Evolutionary conservation across 352 stramenopile genomes (phyloP).

Genomic region (Aphanomyces invadans): DNA sequence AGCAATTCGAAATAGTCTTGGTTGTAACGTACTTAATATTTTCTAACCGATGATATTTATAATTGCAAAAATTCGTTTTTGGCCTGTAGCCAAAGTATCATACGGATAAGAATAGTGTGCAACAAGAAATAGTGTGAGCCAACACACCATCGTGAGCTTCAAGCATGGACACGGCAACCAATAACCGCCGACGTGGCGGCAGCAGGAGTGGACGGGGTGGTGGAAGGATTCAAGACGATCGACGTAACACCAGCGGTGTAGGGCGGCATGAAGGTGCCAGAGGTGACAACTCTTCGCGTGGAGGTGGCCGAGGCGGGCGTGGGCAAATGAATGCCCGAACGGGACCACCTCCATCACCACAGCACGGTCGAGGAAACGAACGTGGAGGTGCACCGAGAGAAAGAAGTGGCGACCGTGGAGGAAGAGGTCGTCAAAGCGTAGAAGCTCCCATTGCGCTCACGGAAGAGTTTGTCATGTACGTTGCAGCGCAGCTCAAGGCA

Average conservation of each 20-base stretch:
- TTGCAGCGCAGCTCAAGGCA: slow-evolving; percentile 47
- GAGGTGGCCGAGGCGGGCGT: background rate
- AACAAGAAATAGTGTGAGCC: background rate
- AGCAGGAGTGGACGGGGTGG: background rate
- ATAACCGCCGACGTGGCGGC: background rate
- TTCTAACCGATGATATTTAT: no score
- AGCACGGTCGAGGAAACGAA: slow-evolving; percentile 12
- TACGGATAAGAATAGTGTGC: background rate
- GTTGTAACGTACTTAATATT: no score
- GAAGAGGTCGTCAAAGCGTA: background rate
- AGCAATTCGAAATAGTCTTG: no score
- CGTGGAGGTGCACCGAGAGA: slow-evolving; percentile 21
- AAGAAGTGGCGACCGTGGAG: no score
- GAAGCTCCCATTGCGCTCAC: slow-evolving; percentile 29
- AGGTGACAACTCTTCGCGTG: background rate
- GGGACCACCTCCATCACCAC: background rate
- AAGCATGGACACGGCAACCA: background rate
- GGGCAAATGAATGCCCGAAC: background rate
- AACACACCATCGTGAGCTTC: background rate
- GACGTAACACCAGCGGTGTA: background rate
- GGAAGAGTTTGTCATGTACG: slow-evolving; percentile 63
- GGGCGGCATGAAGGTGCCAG: background rate
- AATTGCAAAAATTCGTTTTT: no score
- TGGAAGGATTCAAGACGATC: background rate
- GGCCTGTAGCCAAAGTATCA: no score